phyloP scores from a whole-genome alignment of 2,329 filamentous ascomycete genomes.

The Zarea fungicola region DNA sequence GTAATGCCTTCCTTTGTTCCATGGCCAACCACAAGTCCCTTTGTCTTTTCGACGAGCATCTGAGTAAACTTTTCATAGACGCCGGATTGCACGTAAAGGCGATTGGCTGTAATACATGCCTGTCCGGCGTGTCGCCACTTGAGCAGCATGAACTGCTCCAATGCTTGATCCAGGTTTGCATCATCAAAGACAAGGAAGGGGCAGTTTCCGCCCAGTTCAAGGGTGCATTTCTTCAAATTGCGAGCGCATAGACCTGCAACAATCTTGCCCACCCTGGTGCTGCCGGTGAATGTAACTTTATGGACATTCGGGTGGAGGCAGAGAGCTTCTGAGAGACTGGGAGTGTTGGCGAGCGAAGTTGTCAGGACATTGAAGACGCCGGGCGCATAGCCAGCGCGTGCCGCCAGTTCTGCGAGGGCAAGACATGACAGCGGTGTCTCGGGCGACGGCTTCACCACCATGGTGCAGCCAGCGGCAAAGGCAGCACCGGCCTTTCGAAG shows the following conservation, averaged over 20 bases:
- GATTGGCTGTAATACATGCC: constrained; percentile 63
- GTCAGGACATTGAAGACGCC: constrained; percentile 58
- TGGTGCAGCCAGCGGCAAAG: constrained; percentile 69
- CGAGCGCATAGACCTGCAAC: constrained; percentile 56
- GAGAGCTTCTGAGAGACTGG: constrained; percentile 39
- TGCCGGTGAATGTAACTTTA: constrained; percentile 75
- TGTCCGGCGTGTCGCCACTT: constrained; percentile 72
- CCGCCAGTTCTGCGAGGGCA: constrained; percentile 61
- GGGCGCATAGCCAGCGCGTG: constrained; percentile 67
- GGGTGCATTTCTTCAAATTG: constrained; percentile 60
- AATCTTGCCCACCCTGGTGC: constrained; percentile 63
- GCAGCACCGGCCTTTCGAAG: constrained; percentile 45
- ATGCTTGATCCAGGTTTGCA: constrained; percentile 61
- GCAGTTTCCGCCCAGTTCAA: constrained; percentile 69
- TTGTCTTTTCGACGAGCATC: constrained; percentile 46
- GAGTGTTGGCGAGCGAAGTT: constrained; percentile 40
- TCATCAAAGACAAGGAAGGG: constrained; percentile 62
- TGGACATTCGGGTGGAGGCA: constrained; percentile 40
- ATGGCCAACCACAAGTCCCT: constrained; percentile 55
- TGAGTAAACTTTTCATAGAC: constrained; percentile 58
- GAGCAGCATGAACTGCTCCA: constrained; percentile 54
- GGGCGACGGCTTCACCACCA: constrained; percentile 68
- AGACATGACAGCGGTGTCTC: constrained; percentile 71
- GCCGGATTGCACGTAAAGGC: constrained; percentile 54
- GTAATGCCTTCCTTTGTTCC: constrained; percentile 40